Evolutionary conservation across 495 filamentous ascomycete species (phyloP).

Genomic region (Lasiosphaeria ovina): DNA sequence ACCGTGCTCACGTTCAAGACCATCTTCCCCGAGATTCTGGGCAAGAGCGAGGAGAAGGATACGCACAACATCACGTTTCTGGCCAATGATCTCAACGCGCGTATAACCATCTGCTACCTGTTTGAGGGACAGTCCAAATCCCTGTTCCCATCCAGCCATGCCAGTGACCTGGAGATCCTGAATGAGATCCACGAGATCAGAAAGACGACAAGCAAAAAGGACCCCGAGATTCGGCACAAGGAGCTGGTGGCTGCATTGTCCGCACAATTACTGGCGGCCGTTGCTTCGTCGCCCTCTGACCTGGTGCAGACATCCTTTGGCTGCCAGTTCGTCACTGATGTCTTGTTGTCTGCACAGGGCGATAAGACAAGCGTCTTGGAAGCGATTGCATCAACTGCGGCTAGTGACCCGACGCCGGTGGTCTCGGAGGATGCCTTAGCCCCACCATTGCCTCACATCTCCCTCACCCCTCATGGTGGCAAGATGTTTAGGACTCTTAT

Average conservation of each 20-base stretch:
- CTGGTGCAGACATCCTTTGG: constrained; percentile 76
- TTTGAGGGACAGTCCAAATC: constrained; percentile 70
- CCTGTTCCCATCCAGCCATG: constrained; percentile 60
- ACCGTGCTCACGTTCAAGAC: constrained; percentile 83
- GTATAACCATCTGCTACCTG: constrained; percentile 79
- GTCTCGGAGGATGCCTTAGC: constrained; percentile 40
- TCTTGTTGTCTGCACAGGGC: constrained; percentile 71
- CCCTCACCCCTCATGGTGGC: constrained; percentile 62
- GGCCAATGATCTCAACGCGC: constrained; percentile 67
- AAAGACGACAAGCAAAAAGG: constrained; percentile 85
- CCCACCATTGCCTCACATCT: constrained; percentile 49
- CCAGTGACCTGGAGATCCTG: constrained; percentile 62
- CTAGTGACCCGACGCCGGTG: constrained; percentile 54
- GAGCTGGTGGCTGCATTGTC: constrained; percentile 73
- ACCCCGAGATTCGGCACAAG: constrained; percentile 66
- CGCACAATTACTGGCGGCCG: constrained; percentile 64
- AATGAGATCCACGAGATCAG: constrained; percentile 73
- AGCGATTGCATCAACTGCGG: constrained; percentile 68
- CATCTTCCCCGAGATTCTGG: constrained; percentile 78
- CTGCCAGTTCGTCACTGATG: constrained; percentile 80
- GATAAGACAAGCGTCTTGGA: constrained; percentile 67
- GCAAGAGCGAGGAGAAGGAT: constrained; percentile 59
- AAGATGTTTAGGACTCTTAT: constrained; percentile 88
- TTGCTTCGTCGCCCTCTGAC: constrained; percentile 62
- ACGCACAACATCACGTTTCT: constrained; percentile 61